Conservation (phyloP, 2,329 filamentous ascomycete species). For the Curvularia eragrostidis region DNA sequence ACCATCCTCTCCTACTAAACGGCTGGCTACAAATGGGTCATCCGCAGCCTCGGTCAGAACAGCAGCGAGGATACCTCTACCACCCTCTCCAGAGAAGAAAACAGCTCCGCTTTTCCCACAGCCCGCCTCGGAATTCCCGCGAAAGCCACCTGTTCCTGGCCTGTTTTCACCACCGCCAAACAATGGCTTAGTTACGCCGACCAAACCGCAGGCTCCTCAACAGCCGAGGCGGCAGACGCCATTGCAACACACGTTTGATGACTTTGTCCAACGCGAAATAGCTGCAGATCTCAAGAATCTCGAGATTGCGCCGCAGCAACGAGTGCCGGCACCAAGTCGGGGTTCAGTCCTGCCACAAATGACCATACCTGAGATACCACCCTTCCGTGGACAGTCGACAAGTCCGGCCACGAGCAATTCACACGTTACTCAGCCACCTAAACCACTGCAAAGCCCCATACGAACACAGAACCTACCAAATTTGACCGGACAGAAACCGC, state of each 20-base stretch:
- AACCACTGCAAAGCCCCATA: slow-evolving; percentile 31
- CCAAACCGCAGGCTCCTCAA: slow-evolving; percentile 44
- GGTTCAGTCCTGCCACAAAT: slow-evolving; percentile 42
- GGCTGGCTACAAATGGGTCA: slow-evolving; percentile 45
- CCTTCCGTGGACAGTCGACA: slow-evolving; percentile 37
- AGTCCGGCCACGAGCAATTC: slow-evolving; percentile 18
- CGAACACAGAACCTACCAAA: slow-evolving; percentile 30
- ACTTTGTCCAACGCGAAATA: slow-evolving; percentile 58
- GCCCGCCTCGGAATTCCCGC: slow-evolving; percentile 34
- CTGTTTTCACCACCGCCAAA: slow-evolving; percentile 42
- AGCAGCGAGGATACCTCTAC: slow-evolving; percentile 55
- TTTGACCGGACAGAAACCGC: slow-evolving; percentile 34
- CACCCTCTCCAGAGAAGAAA: slow-evolving; percentile 54
- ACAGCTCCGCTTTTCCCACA: slow-evolving; percentile 41
- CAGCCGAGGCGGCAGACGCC: slow-evolving; percentile 44
- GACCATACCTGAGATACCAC: slow-evolving; percentile 45
- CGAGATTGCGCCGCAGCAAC: slow-evolving; percentile 44
- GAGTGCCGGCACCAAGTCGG: slow-evolving; percentile 42
- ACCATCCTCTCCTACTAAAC: slow-evolving; percentile 55
- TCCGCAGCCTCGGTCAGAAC: slow-evolving; percentile 50
- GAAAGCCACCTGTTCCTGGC: slow-evolving; percentile 43
- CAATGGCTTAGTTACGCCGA: slow-evolving; percentile 39
- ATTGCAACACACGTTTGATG: slow-evolving; percentile 50
- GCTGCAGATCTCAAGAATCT: slow-evolving; percentile 51
- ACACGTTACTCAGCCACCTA: slow-evolving; percentile 25